Evolutionary conservation across 345 rosid species (phyloP).

Genomic region (Salix udensis): DNA sequence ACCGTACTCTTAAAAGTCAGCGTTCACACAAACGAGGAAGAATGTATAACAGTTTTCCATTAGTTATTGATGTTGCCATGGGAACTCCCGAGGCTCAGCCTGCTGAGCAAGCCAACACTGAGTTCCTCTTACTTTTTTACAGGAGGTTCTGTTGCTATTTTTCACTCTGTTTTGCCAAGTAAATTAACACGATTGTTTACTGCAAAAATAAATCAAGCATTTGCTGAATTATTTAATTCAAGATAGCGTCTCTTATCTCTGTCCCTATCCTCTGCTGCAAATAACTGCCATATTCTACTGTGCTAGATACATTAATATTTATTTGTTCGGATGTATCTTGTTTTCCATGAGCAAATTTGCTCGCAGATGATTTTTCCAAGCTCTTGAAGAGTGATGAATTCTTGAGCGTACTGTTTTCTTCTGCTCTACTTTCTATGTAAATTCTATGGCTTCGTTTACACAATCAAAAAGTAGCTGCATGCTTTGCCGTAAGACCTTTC

Average conservation of each 20-base stretch:
- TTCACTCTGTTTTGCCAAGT: neutral
- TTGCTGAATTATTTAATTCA: conserved; percentile 24
- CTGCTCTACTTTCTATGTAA: neutral
- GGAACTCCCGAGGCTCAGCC: neutral
- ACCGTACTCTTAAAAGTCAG: too few species aligned
- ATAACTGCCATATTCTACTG: conserved; percentile 19
- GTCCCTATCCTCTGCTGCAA: conserved; percentile 22
- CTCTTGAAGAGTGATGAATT: conserved; percentile 11
- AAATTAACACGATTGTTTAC: neutral
- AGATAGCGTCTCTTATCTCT: conserved; percentile 29
- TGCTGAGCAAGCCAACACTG: neutral
- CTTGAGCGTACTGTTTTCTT: neutral
- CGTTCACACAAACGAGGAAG: neutral
- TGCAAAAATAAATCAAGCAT: conserved; percentile 2
- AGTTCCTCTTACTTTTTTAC: neutral
- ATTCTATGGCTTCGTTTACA: neutral
- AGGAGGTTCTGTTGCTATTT: neutral
- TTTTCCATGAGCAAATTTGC: conserved; percentile 15
- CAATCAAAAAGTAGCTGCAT: conserved; percentile 13
- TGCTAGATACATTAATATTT: conserved; percentile 13
- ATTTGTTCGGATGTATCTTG: conserved; percentile 1
- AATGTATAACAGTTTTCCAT: neutral
- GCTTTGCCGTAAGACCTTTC: conserved; percentile 15
- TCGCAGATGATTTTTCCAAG: conserved; percentile 19
- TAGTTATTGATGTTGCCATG: neutral